A percentile compares a stretch with the other conserved stretches of the same genome.
Evolutionary conservation across 2,329 filamentous ascomycete genomes (phyloP).

Genomic region (Penicillium brasilianum): DNA sequence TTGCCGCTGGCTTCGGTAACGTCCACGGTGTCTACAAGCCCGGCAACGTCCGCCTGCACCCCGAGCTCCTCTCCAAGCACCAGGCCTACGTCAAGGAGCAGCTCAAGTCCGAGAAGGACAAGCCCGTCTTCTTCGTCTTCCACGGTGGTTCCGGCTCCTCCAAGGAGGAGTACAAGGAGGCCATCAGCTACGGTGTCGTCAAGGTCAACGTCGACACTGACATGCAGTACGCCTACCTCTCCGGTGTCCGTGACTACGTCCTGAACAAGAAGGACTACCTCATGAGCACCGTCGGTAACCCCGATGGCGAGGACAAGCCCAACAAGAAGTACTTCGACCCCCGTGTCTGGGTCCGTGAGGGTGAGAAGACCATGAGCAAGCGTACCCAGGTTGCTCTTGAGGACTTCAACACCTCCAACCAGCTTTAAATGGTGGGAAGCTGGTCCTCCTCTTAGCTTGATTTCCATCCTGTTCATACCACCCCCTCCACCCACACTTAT

Average conservation of each 20-base stretch:
- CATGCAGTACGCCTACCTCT: slow-evolving; percentile 92
- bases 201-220: slow-evolving; percentile 99
- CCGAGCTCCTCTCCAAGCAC: slow-evolving; percentile 95
- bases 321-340: slow-evolving; percentile 98
- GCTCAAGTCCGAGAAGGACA: slow-evolving; percentile 71
- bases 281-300: slow-evolving; percentile 85
- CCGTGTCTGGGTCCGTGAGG: slow-evolving; percentile 88
- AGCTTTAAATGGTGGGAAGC: slow-evolving; percentile 63
- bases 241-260: slow-evolving; percentile 93
- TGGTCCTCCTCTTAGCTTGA: too few species aligned
- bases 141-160: slow-evolving; percentile 93
- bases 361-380: slow-evolving; percentile 93
- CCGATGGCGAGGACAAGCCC: slow-evolving; percentile 93
- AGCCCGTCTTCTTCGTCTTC: slow-evolving; percentile 99
- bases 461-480: neutral
- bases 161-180: slow-evolving; percentile 87
- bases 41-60: slow-evolving; percentile 95
- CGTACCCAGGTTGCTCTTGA: slow-evolving; percentile 80
- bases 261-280: slow-evolving; percentile 95
- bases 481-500: neutral
- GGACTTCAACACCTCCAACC: slow-evolving; percentile 86
- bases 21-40: slow-evolving; percentile 99
- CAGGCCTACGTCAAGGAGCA: slow-evolving; percentile 88
- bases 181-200: slow-evolving; percentile 91
- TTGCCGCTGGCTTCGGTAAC: slow-evolving; percentile 97